Percentiles rank a stretch among this genome's conserved stretches.
These are phyloP conservation scores for Chrysophaeum taylorii DNA, from an alignment of 352 stramenopile genomes.

Conservation along the genomic window DNA sequence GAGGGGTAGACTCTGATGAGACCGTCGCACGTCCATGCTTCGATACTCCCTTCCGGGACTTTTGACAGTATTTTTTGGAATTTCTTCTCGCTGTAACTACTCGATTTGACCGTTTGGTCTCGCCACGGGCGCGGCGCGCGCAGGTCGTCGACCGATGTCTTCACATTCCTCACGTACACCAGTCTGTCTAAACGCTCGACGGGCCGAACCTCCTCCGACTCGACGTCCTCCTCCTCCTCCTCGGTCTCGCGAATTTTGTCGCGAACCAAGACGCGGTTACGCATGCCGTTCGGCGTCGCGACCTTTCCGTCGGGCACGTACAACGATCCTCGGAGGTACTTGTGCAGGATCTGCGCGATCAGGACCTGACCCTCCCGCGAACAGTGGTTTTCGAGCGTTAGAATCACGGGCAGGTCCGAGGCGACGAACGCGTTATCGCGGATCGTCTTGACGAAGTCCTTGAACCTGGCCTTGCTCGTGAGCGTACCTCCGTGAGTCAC, in stretches of 20 bases:
- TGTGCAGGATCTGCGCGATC: constrained; percentile 35
- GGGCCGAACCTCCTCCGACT: background rate
- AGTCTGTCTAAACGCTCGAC: background rate
- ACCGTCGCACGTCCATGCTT: constrained; percentile 36
- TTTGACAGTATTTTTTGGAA: no score
- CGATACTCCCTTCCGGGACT: no score
- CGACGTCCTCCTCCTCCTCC: constrained; percentile 7
- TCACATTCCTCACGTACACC: background rate
- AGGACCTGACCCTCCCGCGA: constrained; percentile 39
- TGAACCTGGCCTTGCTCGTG: constrained; percentile 67
- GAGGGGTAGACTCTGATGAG: constrained; percentile 67
- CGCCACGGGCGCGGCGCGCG: no score
- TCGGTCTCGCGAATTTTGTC: constrained; percentile 19
- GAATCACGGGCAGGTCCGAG: constrained; percentile 43
- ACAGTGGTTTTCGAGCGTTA: constrained; percentile 55
- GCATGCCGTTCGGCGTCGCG: constrained; percentile 23
- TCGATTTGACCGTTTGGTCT: no score
- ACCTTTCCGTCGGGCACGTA: background rate
- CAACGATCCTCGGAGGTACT: constrained; percentile 23
- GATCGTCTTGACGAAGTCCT: constrained; percentile 66
- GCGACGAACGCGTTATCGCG: constrained; percentile 31
- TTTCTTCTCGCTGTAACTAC: no score
- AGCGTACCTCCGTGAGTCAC: constrained; percentile 59
- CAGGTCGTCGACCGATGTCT: constrained; percentile 23
- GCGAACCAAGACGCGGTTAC: constrained; percentile 32